Evolutionary conservation across 495 filamentous ascomycete species (phyloP).

Genomic region (Trichoderma gamsii): DNA sequence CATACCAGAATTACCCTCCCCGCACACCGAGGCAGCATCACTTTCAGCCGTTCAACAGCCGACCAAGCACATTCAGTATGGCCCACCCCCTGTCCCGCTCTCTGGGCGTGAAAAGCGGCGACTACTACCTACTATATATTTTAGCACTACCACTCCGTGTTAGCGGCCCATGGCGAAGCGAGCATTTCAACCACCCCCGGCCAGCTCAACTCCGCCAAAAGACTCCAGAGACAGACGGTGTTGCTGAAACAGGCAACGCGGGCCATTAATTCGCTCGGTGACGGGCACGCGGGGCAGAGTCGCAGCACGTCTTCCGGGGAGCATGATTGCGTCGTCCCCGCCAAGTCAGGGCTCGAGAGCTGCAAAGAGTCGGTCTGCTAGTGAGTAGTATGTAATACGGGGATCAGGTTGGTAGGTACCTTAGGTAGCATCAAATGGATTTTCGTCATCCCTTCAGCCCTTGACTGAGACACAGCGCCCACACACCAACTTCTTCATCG

Average conservation of each 20-base stretch:
- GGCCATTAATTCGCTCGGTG: neutral
- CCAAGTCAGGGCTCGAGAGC: neutral
- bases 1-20: neutral
- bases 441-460: neutral
- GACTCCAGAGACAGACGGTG: neutral
- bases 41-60: neutral
- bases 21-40: neutral
- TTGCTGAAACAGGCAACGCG: neutral
- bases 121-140: too few species aligned
- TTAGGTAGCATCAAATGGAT: neutral
- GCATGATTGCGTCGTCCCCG: neutral
- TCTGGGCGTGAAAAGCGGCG: neutral
- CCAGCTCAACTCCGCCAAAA: neutral
- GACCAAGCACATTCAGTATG: neutral
- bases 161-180: too few species aligned
- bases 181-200: neutral
- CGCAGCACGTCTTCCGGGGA: neutral
- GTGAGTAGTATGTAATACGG: neutral
- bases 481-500: neutral
- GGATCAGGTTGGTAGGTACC: neutral
- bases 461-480: neutral
- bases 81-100: neutral
- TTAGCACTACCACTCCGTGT: too few species aligned
- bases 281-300: conserved; percentile 3
- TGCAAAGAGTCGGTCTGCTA: neutral